Conservation (phyloP, 148 eudicot genomes). For the Chenopodium suecicum region DNA sequence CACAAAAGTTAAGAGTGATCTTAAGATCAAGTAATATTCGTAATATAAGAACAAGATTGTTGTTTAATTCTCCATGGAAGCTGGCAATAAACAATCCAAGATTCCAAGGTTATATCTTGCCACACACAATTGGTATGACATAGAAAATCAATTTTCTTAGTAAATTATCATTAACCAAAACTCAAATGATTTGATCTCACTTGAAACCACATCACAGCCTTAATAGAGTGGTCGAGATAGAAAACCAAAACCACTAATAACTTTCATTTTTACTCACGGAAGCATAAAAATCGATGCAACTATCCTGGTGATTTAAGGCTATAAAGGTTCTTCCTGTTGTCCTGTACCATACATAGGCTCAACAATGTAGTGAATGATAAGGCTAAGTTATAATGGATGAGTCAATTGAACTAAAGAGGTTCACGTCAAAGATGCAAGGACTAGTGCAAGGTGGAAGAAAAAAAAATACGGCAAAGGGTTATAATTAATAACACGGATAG, state of each 20-base stretch:
- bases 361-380: neutral
- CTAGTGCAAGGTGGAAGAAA: neutral
- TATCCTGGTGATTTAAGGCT: neutral
- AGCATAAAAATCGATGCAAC: neutral
- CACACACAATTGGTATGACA: neutral
- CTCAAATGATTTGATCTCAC: neutral
- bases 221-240: neutral
- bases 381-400: neutral
- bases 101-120: neutral
- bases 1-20: neutral
- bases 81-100: neutral
- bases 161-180: neutral
- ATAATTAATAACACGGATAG: too few relatives aligned
- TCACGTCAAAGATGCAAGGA: neutral
- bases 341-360: neutral
- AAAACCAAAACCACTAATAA: neutral
- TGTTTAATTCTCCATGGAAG: neutral
- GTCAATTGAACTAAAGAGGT: neutral
- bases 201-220: neutral
- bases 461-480: too few relatives aligned
- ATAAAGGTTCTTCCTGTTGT: neutral
- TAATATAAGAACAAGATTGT: neutral
- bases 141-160: neutral
- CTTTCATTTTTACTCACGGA: neutral
- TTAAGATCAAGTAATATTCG: neutral